Evolutionary conservation across 495 filamentous ascomycete genomes (phyloP).

Genomic region (Penicillium chermesinum): DNA sequence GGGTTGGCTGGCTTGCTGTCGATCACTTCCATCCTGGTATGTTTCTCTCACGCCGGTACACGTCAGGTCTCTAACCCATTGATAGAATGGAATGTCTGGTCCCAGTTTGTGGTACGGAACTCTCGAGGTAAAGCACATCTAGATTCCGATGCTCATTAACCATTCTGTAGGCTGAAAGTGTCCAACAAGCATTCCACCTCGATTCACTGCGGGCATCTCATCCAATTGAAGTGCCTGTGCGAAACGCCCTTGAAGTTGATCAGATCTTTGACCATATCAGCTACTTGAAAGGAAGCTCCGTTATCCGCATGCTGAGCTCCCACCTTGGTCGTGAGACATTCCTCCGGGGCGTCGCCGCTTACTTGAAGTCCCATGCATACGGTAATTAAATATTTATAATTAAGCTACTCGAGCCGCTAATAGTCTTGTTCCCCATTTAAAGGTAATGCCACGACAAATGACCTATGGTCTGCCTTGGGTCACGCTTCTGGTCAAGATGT

Average conservation of each 20-base stretch:
- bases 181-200: conserved; percentile 83
- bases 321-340: conserved; percentile 84
- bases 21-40: conserved; percentile 80
- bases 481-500: conserved; percentile 88
- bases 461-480: conserved; percentile 86
- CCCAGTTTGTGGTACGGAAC: conserved; percentile 78
- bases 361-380: conserved; percentile 82
- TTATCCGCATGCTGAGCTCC: conserved; percentile 87
- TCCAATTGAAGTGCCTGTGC: conserved; percentile 89
- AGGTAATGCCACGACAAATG: conserved; percentile 90
- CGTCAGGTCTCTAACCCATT: neutral
- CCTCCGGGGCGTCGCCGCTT: conserved; percentile 79
- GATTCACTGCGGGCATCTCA: conserved; percentile 88
- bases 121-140: conserved; percentile 45
- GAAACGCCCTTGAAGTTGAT: conserved; percentile 85
- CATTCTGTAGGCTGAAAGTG: conserved; percentile 64
- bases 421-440: neutral
- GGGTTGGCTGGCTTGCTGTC: conserved; percentile 92
- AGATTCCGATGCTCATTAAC: conserved; percentile 24
- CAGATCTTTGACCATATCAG: conserved; percentile 96
- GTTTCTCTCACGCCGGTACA: conserved; percentile 2
- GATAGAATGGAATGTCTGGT: conserved; percentile 88
- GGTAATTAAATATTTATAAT: conserved; percentile 25
- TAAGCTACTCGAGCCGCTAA: neutral
- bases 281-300: conserved; percentile 91